Percentiles rank a stretch among this genome's conserved stretches.
phyloP scores from a whole-genome alignment of 306 rosid species.

The Acacia acuminata region DNA sequence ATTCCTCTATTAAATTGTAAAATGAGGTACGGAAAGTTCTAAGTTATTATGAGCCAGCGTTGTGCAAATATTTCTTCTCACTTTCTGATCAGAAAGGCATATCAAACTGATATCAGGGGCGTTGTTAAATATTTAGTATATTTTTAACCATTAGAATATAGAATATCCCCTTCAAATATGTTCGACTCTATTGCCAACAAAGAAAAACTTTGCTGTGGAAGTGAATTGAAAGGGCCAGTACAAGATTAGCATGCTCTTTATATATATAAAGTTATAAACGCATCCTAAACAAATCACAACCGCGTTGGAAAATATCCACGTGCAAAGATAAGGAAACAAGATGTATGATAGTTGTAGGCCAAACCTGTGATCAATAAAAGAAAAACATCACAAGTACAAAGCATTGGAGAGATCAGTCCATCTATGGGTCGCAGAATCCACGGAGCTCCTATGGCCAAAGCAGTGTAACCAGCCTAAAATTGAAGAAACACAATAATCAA shows the following conservation, averaged over 20 bases:
- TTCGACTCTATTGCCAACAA: conserved; percentile 1
- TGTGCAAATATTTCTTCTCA: neutral
- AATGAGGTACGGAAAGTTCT: conserved; percentile 4
- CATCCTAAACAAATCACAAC: neutral
- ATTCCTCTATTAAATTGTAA: neutral
- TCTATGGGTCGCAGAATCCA: conserved; percentile 71
- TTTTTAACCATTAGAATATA: neutral
- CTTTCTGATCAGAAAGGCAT: neutral
- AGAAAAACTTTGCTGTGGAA: neutral
- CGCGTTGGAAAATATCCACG: conserved; percentile 12
- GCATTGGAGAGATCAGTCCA: conserved; percentile 54
- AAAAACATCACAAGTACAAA: conserved; percentile 83
- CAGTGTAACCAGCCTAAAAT: conserved; percentile 74
- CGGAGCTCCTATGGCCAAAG: conserved; percentile 66
- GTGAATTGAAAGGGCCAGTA: neutral
- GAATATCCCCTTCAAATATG: conserved; percentile 7
- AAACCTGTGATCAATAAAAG: conserved; percentile 83
- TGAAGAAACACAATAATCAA: conserved; percentile 36
- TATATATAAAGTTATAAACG: neutral
- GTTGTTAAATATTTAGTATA: neutral
- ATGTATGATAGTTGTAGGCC: conserved; percentile 5
- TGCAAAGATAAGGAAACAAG: conserved; percentile 13
- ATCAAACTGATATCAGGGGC: conserved; percentile 5
- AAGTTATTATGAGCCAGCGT: neutral
- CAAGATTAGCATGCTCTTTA: conserved; percentile 6